A percentile compares a stretch with the other conserved stretches of the same genome.
Conservation (phyloP, 257 asterid species). For the Solanum chmielewskii region DNA sequence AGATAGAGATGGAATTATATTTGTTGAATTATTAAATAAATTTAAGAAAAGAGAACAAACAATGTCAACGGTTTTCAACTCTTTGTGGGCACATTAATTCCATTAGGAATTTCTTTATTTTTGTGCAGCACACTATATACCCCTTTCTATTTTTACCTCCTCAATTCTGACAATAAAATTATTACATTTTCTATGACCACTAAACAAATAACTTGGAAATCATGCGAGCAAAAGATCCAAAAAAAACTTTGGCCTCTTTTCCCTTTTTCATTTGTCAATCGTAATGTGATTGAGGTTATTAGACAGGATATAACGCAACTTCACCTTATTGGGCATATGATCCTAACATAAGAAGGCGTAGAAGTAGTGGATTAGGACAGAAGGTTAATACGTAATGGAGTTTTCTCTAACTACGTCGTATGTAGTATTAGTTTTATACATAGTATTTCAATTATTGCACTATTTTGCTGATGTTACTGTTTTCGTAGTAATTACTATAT, state of each 20-base stretch:
- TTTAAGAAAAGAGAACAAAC: slow-evolving; percentile 4
- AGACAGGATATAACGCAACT: too few relatives aligned
- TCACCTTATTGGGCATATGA: too few relatives aligned
- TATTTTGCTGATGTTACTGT: too few relatives aligned
- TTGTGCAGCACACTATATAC: slow-evolving; percentile 20
- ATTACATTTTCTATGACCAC: background rate
- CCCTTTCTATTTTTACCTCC: slow-evolving; percentile 1
- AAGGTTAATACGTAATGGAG: too few relatives aligned
- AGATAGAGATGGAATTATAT: background rate
- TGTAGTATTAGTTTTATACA: too few relatives aligned
- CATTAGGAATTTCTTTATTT: slow-evolving; percentile 20
- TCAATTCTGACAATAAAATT: background rate
- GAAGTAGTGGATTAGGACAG: background rate
- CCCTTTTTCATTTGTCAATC: background rate
- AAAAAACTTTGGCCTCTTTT: background rate
- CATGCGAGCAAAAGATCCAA: background rate
- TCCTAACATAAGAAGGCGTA: background rate
- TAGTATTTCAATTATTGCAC: background rate
- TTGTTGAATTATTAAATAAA: background rate
- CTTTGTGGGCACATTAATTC: background rate
- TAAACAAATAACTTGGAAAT: background rate
- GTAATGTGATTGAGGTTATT: background rate
- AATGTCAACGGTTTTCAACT: slow-evolving; percentile 47
- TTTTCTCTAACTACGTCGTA: too few relatives aligned
- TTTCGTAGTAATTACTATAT: background rate